A percentile compares a stretch with the other conserved stretches of the same genome.
These are phyloP conservation scores for Solanum rostratum DNA, from an alignment of 257 asterid genomes.

Conservation along the genomic window DNA sequence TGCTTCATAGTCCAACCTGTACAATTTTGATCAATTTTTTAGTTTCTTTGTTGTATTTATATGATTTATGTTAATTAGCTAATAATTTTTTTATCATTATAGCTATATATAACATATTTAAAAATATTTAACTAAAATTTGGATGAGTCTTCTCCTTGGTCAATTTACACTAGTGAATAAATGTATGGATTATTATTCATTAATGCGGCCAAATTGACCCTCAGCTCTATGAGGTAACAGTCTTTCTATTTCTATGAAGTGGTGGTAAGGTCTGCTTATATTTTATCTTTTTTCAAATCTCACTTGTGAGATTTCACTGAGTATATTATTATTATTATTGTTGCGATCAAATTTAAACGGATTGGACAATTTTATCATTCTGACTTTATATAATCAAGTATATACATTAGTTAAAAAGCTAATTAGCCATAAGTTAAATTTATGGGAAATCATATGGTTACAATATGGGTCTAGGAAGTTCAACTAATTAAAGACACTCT, in stretches of 20 bases:
- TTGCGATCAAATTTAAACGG: background rate
- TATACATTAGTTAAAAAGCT: background rate
- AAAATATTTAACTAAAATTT: no score
- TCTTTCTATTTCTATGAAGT: no score
- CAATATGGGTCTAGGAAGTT: background rate
- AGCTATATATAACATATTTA: background rate
- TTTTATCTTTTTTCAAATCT: no score
- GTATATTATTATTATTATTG: rapidly evolving
- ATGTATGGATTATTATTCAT: background rate
- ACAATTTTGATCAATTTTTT: background rate
- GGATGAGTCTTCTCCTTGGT: no score
- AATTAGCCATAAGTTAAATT: background rate
- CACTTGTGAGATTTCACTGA: no score
- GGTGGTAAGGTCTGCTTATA: no score
- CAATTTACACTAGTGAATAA: background rate
- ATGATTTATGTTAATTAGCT: background rate
- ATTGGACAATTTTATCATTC: background rate
- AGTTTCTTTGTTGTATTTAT: background rate
- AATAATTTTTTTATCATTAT: background rate
- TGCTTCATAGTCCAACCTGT: background rate
- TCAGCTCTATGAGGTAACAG: no score
- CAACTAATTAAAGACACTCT: background rate
- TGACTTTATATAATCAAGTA: background rate
- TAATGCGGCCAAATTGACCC: no score
- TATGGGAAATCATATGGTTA: background rate